Evolutionary conservation across 2,329 filamentous ascomycete genomes (phyloP), one percentile per base, ranked within the genome.

Genomic region (Emydomyces testavorans): DNA sequence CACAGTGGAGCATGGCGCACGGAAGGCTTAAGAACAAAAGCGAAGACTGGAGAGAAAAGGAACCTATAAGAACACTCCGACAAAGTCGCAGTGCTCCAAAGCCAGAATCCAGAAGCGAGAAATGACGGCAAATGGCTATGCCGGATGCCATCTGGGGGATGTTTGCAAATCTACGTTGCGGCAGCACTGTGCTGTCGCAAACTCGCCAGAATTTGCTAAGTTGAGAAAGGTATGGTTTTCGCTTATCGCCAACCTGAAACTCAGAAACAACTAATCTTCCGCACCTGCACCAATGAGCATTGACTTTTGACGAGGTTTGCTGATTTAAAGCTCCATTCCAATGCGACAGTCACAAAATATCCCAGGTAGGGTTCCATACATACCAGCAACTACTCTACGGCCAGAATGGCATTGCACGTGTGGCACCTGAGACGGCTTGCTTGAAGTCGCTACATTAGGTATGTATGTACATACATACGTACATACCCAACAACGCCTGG

Each of bases 151-250:
- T 34, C 35, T 47, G 44, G 44, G n/a, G 24, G 23, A 40, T 47
- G 44, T 24, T 18, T 47, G 36, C 45, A 47, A 41, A 47, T 39
- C n/a, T 41, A 34, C 45, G 31, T 45, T 37, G 42, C 42, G 42
- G 42, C 32, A 46, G 28, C 23, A 45, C 23, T 40, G 47, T 35
- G 34, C 32, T 1, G 37, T 42, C 36, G 38, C 46, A 50, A 49
- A 26, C 53, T 55, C 53, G 53, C 53, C 53, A 51, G 53, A 53
- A 45, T 55, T 55, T 55, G 49, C 53, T 55, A 26, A 52, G 53
- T 55, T 55, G 48, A 55, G 53, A 42, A 53, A 53, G 48, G 48
- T 44, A 44, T 44, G 47, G 47, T 45, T 45, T 44, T 49, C 47
- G 47, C 41, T 49, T 49, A 40, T 48, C 46, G 39, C 46, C 46